Evolutionary conservation across 495 filamentous ascomycete genomes (phyloP).

Genomic region (Tuber aestivum): DNA sequence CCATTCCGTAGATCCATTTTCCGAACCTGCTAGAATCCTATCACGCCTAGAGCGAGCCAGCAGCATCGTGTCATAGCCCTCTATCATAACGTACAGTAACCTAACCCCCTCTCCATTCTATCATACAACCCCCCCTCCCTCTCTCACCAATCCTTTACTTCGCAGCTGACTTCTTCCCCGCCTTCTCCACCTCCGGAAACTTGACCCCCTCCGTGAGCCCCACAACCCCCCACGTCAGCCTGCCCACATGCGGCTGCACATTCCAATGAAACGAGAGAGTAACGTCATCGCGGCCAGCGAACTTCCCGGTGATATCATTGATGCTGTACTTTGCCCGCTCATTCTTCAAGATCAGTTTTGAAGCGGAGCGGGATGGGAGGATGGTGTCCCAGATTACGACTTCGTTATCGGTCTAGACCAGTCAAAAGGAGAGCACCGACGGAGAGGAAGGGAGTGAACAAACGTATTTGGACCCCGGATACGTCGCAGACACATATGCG

Average conservation of each 20-base stretch:
- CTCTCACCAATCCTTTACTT: background rate
- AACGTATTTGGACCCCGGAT: constrained; percentile 42
- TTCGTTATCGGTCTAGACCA: constrained; percentile 51
- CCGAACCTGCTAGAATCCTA: background rate
- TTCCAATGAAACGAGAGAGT: constrained; percentile 82
- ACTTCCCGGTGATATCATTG: constrained; percentile 71
- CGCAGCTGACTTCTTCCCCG: background rate
- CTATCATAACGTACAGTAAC: background rate
- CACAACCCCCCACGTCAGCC: constrained; percentile 62
- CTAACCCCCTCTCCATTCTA: background rate
- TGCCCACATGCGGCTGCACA: constrained; percentile 94
- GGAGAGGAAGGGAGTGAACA: constrained; percentile 7
- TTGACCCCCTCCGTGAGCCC: constrained; percentile 27
- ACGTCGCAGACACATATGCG: constrained; percentile 51
- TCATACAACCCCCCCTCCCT: background rate
- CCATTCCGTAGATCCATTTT: background rate
- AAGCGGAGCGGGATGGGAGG: constrained; percentile 60
- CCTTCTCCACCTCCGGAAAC: constrained; percentile 17
- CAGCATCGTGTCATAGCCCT: background rate
- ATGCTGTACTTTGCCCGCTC: constrained; percentile 92
- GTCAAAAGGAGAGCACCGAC: background rate
- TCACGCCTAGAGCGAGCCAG: background rate
- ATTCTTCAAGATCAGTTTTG: constrained; percentile 68
- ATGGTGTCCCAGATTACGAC: constrained; percentile 94
- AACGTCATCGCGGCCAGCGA: constrained; percentile 65